Evolutionary conservation across 78 protist genomes (phyloP).

Genomic region (Pigoraptor vietnamica): DNA sequence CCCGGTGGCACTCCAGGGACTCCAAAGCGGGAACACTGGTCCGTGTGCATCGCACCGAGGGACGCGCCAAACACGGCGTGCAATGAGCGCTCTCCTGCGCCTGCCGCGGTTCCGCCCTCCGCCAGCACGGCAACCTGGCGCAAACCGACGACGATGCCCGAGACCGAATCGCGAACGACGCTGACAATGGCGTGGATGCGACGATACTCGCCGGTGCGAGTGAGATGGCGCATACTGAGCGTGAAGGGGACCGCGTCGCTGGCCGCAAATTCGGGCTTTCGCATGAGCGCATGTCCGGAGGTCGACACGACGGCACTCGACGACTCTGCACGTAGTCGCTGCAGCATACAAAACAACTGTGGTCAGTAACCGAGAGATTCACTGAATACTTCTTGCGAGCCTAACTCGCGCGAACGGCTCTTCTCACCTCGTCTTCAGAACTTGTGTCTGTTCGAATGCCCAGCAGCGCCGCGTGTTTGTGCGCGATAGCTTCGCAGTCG

Average conservation of each 20-base stretch:
- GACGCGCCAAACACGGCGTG: not conserved
- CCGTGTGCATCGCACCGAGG: not conserved
- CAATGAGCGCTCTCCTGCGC: not conserved
- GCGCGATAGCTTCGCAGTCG: not conserved
- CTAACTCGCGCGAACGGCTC: too few species aligned
- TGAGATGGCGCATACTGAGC: not conserved
- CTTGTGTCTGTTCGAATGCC: not conserved
- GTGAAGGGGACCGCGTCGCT: not conserved
- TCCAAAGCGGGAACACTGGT: not conserved
- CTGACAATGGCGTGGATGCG: not conserved
- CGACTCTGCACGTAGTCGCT: too few species aligned
- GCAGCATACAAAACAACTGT: too few species aligned
- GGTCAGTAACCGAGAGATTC: too few species aligned
- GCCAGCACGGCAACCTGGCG: not conserved
- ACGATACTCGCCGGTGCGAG: not conserved
- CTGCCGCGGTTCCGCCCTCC: not conserved
- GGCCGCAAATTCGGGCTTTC: not conserved
- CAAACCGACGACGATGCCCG: not conserved
- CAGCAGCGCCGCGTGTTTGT: not conserved
- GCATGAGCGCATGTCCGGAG: not conserved
- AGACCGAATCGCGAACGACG: not conserved
- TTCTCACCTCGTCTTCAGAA: not conserved
- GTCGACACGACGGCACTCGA: not conserved
- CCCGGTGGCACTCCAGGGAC: not conserved
- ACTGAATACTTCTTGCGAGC: too few species aligned